Conservation (phyloP, 2,329 filamentous ascomycete genomes). For the Aspergillus sp. region DNA sequence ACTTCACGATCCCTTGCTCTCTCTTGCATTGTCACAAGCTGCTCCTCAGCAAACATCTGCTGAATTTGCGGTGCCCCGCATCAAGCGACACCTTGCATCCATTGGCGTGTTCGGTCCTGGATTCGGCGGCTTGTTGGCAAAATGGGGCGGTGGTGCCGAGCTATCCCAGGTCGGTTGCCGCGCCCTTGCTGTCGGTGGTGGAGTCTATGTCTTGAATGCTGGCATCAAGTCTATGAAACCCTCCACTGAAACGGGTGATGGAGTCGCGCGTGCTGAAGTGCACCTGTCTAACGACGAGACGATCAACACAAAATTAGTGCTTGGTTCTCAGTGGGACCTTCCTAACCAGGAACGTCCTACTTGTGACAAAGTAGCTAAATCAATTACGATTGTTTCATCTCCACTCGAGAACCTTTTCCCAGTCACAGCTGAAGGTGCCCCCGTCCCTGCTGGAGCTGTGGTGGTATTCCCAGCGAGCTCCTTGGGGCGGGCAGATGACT, state of each 20-base stretch:
- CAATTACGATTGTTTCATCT: slow-evolving; percentile 69
- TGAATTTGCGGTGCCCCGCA: slow-evolving; percentile 68
- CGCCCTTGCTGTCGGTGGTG: slow-evolving; percentile 85
- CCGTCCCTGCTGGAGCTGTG: slow-evolving; percentile 66
- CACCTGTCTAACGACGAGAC: slow-evolving; percentile 38
- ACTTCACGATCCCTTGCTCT: slow-evolving; percentile 64
- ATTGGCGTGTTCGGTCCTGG: slow-evolving; percentile 85
- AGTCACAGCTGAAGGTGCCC: slow-evolving; percentile 69
- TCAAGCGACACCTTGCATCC: slow-evolving; percentile 78
- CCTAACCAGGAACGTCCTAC: slow-evolving; percentile 19
- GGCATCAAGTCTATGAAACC: slow-evolving; percentile 51
- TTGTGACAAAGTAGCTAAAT: slow-evolving; percentile 52
- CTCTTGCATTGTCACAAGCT: slow-evolving; percentile 73
- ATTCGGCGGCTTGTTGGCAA: slow-evolving; percentile 85
- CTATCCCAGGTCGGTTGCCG: slow-evolving; percentile 89
- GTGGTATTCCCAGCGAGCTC: slow-evolving; percentile 39
- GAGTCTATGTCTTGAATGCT: slow-evolving; percentile 80
- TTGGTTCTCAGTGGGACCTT: slow-evolving; percentile 41
- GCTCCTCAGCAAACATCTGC: slow-evolving; percentile 55
- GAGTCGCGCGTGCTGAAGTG: slow-evolving; percentile 26
- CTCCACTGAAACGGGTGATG: slow-evolving; percentile 10
- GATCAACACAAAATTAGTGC: slow-evolving; percentile 37
- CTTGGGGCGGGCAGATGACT: slow-evolving; percentile 28
- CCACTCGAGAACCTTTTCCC: slow-evolving; percentile 68
- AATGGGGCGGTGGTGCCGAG: slow-evolving; percentile 89